These are phyloP conservation scores for Pyricularia sp. DNA, from an alignment of 2,329 filamentous ascomycete genomes.

Conservation along the genomic window DNA sequence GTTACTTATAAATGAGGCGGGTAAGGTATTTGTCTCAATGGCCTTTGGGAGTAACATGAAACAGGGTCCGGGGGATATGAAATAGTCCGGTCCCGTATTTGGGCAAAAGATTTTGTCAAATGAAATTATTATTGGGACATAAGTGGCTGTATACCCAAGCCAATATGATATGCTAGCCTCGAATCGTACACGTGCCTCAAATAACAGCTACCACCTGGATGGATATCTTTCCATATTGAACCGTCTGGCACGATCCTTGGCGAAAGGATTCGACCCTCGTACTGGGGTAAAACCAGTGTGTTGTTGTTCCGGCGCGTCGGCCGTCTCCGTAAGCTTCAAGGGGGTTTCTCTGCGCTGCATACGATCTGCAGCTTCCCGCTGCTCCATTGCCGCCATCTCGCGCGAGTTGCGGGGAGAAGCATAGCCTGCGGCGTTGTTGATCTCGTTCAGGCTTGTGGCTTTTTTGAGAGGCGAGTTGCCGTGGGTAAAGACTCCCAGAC, in stretches of 20 bases:
- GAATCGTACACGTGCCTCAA: not conserved
- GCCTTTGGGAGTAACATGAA: too few species aligned
- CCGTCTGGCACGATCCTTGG: slow-evolving; percentile 21
- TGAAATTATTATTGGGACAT: not conserved
- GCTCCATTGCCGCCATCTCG: slow-evolving; percentile 48
- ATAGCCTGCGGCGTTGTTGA: slow-evolving; percentile 26
- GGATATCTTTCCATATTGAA: slow-evolving; percentile 29
- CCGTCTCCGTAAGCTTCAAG: slow-evolving; percentile 18
- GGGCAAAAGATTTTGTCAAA: not conserved
- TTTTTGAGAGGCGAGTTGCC: slow-evolving; percentile 76
- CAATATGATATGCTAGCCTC: not conserved
- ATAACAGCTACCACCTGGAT: slow-evolving; percentile 10
- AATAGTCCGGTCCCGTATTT: not conserved
- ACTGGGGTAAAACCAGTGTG: slow-evolving; percentile 4
- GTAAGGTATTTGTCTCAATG: too few species aligned
- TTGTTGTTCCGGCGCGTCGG: not conserved
- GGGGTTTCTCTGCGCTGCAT: slow-evolving; percentile 25
- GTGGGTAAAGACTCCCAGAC: slow-evolving; percentile 67
- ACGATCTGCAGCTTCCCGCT: slow-evolving; percentile 23
- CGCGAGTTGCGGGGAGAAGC: slow-evolving; percentile 44
- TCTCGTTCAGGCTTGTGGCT: slow-evolving; percentile 48
- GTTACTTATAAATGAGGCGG: too few species aligned
- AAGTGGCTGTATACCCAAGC: not conserved
- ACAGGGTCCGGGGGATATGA: too few species aligned
- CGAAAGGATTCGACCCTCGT: slow-evolving; percentile 23